These are phyloP conservation scores for Nannochloropsis gaditana DNA, from an alignment of 108 stramenopile species.

Conservation along the genomic window DNA sequence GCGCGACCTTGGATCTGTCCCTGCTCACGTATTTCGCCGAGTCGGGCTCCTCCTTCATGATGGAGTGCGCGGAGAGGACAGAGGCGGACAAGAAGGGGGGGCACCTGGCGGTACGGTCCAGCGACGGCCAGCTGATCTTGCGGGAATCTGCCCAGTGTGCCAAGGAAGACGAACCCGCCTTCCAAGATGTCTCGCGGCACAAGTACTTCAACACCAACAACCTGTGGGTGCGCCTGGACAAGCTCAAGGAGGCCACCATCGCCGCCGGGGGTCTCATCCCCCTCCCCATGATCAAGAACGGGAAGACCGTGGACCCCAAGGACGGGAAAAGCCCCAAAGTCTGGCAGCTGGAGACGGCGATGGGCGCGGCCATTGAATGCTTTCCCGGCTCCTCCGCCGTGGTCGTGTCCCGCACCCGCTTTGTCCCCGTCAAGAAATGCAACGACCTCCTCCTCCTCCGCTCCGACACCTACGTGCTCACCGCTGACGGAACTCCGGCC, in stretches of 20 bases:
- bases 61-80: slow-evolving; percentile 95
- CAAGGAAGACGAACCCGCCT: slow-evolving; percentile 82
- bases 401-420: slow-evolving; percentile 86
- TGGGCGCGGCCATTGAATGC: slow-evolving; percentile 98
- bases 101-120: slow-evolving; percentile 82
- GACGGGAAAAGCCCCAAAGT: slow-evolving; percentile 83
- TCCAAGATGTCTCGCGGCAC: slow-evolving; percentile 92
- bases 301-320: slow-evolving; percentile 96
- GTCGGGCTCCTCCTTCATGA: slow-evolving; percentile 85
- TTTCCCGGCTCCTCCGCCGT: slow-evolving; percentile 69
- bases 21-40: slow-evolving; percentile 88
- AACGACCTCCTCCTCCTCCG: slow-evolving; percentile 89
- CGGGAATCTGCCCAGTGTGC: slow-evolving; percentile 97
- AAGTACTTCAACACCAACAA: slow-evolving; percentile 99
- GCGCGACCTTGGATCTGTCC: slow-evolving; percentile 87
- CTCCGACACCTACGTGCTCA: slow-evolving; percentile 88
- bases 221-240: slow-evolving; percentile 94
- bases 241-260: slow-evolving; percentile 85
- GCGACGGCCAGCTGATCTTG: slow-evolving; percentile 82
- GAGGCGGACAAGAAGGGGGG: slow-evolving; percentile 99
- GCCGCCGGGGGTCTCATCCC: slow-evolving; percentile 88
- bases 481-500: slow-evolving; percentile 70
- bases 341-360: slow-evolving; percentile 95
- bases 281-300: slow-evolving; percentile 96
- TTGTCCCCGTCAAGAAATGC: slow-evolving; percentile 99